These are phyloP conservation scores for Melaleuca alternifolia DNA, from an alignment of 345 rosid species.

Conservation along the genomic window DNA sequence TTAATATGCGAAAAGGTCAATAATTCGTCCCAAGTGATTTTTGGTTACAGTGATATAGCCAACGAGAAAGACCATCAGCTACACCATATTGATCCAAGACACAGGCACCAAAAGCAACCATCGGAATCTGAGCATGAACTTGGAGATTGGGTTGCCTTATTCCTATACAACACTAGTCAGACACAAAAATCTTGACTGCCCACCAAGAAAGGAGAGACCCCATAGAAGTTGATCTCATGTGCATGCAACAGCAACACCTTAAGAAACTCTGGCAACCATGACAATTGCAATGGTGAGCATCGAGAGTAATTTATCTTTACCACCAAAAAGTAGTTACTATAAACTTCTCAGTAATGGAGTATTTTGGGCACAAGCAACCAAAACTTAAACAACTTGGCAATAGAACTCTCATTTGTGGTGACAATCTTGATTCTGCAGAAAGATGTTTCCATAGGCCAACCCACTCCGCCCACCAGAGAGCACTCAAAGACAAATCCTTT, in stretches of 20 bases:
- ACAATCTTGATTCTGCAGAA: background rate
- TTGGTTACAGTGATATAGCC: background rate
- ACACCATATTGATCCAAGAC: background rate
- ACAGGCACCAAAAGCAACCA: background rate
- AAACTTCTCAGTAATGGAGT: background rate
- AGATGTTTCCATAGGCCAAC: background rate
- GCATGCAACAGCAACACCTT: background rate
- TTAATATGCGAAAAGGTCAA: background rate
- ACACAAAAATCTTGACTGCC: background rate
- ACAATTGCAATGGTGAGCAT: background rate
- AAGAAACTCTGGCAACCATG: background rate
- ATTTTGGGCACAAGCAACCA: background rate
- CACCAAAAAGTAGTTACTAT: background rate
- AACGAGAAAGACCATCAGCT: background rate
- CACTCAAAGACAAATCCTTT: background rate
- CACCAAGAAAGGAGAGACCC: background rate
- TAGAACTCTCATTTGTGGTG: background rate
- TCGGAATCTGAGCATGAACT: background rate
- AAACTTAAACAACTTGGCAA: background rate
- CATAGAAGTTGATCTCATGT: background rate
- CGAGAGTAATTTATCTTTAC: background rate
- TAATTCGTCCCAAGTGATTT: background rate
- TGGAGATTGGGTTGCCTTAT: background rate
- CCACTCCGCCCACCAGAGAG: background rate
- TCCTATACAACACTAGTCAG: background rate